Evolutionary conservation across 306 rosid species (phyloP), one percentile per base, ranked within the genome.

Genomic region (Rosa lucieae): DNA sequence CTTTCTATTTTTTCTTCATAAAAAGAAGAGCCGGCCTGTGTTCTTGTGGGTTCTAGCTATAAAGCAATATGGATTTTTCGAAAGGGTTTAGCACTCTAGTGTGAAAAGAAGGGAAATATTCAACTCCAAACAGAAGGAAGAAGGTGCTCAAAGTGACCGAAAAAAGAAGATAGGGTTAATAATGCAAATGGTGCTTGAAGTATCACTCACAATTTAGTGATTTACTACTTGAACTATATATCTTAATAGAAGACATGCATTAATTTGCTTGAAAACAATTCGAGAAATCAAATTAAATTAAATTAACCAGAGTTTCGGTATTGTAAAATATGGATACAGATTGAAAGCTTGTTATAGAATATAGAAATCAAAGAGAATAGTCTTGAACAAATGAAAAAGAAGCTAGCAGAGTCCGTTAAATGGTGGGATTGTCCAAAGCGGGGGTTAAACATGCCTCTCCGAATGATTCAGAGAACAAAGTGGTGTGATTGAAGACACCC

Each of bases 21-120:
- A 82, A 87, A 87, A 87, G 85, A 26, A 73, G 82, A 73, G 77
- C 81, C 68, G 39, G 3, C 37, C 2, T 32, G 48, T 42, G 18
- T 75, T 40, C 49, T 82, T 21, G 68, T 77, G 86, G 74, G 18
- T 67, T 74, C 71, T 74, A 78, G 79, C 82, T 82, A 40, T 10
- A 70, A 72, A 66, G 71, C 78, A 70, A 32, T 20, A n/a, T 74
- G 52, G 52, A 74, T 80, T 14, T 56, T 74, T 75, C 53, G n/a
- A 66, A 18, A 40, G 78, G 17, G 29, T 23, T 56, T 21, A 29
- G 26, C 26, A 0, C 26, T 23, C 1, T 29, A 8, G 44, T 49
- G 61, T 23, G 15, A 48, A 66, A 67, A 39, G 66, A 43, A 23
- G 43, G 55, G 69, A 58, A 74, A 56, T 56, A 32, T 65, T 65